Conservation (phyloP, 108 stramenopile genomes). For the Poteriospumella lacustris region DNA sequence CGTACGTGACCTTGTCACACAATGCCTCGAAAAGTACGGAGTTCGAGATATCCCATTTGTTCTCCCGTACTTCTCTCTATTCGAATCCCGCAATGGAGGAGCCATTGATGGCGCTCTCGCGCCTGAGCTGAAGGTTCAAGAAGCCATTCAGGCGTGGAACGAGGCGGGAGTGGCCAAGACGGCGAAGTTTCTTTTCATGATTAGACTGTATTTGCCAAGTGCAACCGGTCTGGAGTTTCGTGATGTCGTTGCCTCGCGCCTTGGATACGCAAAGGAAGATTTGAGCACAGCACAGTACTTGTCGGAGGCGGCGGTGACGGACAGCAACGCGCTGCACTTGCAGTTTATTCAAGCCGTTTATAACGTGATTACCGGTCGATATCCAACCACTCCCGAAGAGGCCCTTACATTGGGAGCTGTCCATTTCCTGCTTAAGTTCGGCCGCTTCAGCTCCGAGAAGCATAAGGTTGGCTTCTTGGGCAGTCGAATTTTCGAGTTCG, state of each 20-base stretch:
- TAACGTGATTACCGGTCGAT: slow-evolving; percentile 13
- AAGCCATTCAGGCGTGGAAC: slow-evolving; percentile 4
- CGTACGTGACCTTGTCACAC: not conserved
- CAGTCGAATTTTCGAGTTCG: slow-evolving; percentile 23
- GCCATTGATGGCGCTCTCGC: slow-evolving; percentile 1
- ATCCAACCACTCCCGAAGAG: not conserved
- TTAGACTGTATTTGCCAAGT: slow-evolving; percentile 8
- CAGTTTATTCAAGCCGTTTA: slow-evolving; percentile 32
- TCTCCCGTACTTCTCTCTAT: not conserved
- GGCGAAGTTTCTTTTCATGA: slow-evolving; percentile 28
- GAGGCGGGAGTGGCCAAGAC: not conserved
- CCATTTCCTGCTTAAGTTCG: slow-evolving; percentile 20
- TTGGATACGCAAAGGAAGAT: not conserved
- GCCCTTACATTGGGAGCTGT: slow-evolving; percentile 13
- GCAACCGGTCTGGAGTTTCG: not conserved
- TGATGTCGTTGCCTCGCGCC: not conserved
- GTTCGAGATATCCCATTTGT: not conserved
- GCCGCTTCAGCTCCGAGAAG: not conserved
- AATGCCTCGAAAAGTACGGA: not conserved
- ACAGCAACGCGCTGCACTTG: not conserved
- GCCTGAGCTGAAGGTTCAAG: not conserved
- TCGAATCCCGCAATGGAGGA: slow-evolving; percentile 13
- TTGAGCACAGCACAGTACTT: not conserved
- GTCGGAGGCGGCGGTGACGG: not conserved
- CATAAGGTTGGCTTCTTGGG: slow-evolving; percentile 15